Percentiles rank a stretch among this genome's conserved stretches.
These are phyloP conservation scores for Veloporphyrellus conicus DNA, from an alignment of 1,284 basidiomycete species.

Conservation along the genomic window DNA sequence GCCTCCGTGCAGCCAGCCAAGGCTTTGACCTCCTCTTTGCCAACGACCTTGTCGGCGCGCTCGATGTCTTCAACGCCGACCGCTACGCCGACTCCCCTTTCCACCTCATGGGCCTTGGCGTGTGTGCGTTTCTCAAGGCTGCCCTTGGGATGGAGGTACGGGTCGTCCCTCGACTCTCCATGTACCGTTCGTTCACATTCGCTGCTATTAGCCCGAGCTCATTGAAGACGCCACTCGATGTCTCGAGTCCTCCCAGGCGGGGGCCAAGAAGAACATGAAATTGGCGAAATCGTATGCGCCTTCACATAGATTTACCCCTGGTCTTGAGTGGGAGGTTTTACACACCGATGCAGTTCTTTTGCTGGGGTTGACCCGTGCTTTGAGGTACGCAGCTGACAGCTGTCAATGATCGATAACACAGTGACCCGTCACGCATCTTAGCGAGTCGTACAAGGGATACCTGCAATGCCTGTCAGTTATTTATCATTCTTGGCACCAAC, in stretches of 20 bases:
- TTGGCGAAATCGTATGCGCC: conserved; percentile 37
- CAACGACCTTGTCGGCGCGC: conserved; percentile 57
- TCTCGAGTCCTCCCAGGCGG: conserved; percentile 56
- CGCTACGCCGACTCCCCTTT: conserved; percentile 49
- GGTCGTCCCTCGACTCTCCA: background rate
- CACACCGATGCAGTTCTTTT: conserved; percentile 68
- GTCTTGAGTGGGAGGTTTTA: conserved; percentile 69
- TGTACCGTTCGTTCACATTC: background rate
- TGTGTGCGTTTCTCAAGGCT: conserved; percentile 69
- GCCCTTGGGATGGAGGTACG: conserved; percentile 77
- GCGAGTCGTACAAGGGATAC: conserved; percentile 76
- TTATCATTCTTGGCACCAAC: background rate
- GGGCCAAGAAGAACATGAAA: conserved; percentile 54
- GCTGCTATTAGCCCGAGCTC: conserved; percentile 23
- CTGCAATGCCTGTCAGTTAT: conserved; percentile 63
- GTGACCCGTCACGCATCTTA: too few relatives aligned
- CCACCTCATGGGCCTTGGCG: conserved; percentile 68
- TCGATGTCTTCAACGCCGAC: conserved; percentile 44
- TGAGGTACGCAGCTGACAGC: conserved; percentile 64
- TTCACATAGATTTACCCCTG: conserved; percentile 51
- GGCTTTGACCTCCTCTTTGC: conserved; percentile 68
- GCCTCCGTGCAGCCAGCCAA: conserved; percentile 48
- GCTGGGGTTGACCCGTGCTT: conserved; percentile 61
- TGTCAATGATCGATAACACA: too few relatives aligned
- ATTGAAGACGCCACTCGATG: conserved; percentile 50